phyloP scores from a whole-genome alignment of 805 yeast species.

The Zygosaccharomyces gambellarensis region DNA sequence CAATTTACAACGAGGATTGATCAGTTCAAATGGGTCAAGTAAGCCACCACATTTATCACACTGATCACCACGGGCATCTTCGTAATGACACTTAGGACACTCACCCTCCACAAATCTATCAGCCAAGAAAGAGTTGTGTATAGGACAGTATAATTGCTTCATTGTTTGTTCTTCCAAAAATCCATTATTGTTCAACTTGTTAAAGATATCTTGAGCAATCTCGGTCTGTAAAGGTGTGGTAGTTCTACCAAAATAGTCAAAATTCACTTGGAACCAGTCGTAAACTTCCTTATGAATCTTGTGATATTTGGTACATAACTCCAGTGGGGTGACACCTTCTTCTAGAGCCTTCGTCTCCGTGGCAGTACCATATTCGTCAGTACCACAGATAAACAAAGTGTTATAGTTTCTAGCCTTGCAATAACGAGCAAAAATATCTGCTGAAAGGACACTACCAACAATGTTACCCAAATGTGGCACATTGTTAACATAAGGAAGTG shows the following conservation, averaged over 20 bases:
- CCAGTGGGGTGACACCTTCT: conserved; percentile 82
- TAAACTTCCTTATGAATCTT: conserved; percentile 82
- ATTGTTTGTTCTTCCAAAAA: conserved; percentile 80
- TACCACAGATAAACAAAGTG: conserved; percentile 86
- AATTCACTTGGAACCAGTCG: conserved; percentile 94
- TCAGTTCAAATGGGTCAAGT: conserved; percentile 86
- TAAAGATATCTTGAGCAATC: conserved; percentile 90
- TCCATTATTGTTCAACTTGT: conserved; percentile 68
- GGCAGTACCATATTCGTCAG: conserved; percentile 99
- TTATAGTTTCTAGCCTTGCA: conserved; percentile 85
- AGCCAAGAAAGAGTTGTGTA: conserved; percentile 86
- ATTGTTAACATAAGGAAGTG: conserved; percentile 95
- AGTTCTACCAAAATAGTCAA: conserved; percentile 95
- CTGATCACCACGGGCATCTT: conserved; percentile 98
- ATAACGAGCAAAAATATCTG: conserved; percentile 90
- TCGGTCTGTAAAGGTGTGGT: conserved; percentile 88
- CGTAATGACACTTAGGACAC: conserved; percentile 92
- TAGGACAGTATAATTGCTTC: conserved; percentile 87
- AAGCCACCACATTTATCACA: conserved; percentile 94
- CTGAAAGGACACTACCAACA: conserved; percentile 89
- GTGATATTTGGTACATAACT: conserved; percentile 88
- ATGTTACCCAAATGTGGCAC: conserved; percentile 98
- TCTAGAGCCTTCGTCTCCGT: conserved; percentile 97
- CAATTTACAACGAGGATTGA: conserved; percentile 91
- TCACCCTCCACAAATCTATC: conserved; percentile 97